Conservation (phyloP, 306 rosid species). For the Vachellia pachyceras region DNA sequence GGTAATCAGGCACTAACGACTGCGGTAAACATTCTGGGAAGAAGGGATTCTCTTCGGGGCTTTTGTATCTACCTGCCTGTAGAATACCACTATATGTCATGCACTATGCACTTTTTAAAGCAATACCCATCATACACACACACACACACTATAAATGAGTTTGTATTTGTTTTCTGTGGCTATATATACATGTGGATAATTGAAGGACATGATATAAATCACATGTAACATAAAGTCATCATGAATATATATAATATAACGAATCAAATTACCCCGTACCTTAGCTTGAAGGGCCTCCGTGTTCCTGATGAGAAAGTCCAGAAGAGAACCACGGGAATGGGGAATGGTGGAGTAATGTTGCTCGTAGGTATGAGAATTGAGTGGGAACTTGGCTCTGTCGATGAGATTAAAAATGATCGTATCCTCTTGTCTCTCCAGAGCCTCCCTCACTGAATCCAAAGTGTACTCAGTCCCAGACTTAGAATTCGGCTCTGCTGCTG, state of each 20-base stretch:
- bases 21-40: constrained; percentile 60
- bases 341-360: constrained; percentile 30
- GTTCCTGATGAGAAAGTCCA: constrained; percentile 55
- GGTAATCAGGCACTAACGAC: constrained; percentile 59
- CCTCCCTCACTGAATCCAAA: constrained; percentile 64
- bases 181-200: no score
- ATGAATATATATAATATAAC: not conserved
- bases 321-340: constrained; percentile 57
- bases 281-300: constrained; percentile 72
- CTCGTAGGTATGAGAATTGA: constrained; percentile 60
- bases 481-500: constrained; percentile 30
- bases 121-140: not conserved
- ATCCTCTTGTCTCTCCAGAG: constrained; percentile 80
- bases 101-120: constrained; percentile 8
- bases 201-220: not conserved
- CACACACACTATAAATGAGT: not conserved
- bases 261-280: constrained; percentile 40
- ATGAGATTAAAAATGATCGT: constrained; percentile 71
- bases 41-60: constrained; percentile 84
- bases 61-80: constrained; percentile 84
- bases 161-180: not conserved
- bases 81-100: constrained; percentile 24
- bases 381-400: constrained; percentile 73
- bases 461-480: constrained; percentile 35
- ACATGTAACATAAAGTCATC: not conserved